phyloP scores from a whole-genome alignment of 2,329 filamentous ascomycete genomes.

The Pleomassaria siparia region DNA sequence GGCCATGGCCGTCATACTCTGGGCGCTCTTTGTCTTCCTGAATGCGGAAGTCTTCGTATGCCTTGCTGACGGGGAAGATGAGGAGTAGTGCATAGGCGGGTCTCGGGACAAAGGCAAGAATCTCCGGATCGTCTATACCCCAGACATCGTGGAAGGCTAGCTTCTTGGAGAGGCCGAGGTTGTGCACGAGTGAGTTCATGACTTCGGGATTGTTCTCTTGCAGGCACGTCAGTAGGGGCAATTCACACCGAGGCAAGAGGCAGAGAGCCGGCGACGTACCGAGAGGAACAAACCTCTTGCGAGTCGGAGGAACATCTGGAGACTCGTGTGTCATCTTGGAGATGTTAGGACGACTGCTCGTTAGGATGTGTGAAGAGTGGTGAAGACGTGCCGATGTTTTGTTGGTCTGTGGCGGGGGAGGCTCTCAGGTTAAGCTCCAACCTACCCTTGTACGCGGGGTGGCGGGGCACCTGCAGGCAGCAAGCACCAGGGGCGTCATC shows the following conservation, averaged over 20 bases:
- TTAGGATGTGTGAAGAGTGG: background rate
- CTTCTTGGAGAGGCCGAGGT: slow-evolving; percentile 77
- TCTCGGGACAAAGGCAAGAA: slow-evolving; percentile 84
- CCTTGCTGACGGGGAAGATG: slow-evolving; percentile 81
- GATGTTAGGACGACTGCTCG: no score
- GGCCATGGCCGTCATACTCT: slow-evolving; percentile 69
- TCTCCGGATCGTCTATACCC: slow-evolving; percentile 80
- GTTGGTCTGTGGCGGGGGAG: background rate
- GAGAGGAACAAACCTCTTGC: slow-evolving; percentile 43
- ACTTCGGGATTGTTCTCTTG: slow-evolving; percentile 81
- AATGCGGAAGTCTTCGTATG: slow-evolving; percentile 75
- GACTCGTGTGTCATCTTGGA: slow-evolving; percentile 34
- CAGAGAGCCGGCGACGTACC: slow-evolving; percentile 25
- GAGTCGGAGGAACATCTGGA: slow-evolving; percentile 32
- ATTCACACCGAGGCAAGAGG: background rate
- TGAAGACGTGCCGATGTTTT: background rate
- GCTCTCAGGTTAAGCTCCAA: no score
- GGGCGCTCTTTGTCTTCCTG: slow-evolving; percentile 67
- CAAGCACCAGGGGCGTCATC: background rate
- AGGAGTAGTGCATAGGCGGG: slow-evolving; percentile 87
- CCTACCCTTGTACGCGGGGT: no score
- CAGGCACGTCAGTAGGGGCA: slow-evolving; percentile 14
- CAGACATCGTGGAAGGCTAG: slow-evolving; percentile 89
- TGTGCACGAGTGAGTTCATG: slow-evolving; percentile 81
- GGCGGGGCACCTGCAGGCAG: no score